A percentile compares a stretch with the other conserved stretches of the same genome.
These are phyloP conservation scores for Fragaria ananassa DNA, from an alignment of 306 rosid species.

Conservation along the genomic window DNA sequence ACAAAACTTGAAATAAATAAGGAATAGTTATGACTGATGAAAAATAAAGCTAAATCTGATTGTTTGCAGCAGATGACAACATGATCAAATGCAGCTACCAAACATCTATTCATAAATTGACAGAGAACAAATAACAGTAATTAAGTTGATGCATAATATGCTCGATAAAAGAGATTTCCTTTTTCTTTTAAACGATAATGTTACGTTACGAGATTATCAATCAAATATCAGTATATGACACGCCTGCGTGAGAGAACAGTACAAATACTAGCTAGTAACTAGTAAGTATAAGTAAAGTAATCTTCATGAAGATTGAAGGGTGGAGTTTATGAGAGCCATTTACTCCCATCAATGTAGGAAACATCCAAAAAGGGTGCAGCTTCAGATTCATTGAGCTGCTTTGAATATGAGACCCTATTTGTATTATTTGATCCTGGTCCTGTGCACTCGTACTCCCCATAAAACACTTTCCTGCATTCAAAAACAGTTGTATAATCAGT, in stretches of 20 bases:
- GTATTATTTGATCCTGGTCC: constrained; percentile 60
- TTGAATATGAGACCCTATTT: constrained; percentile 52
- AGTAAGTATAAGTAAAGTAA: not conserved
- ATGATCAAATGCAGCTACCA: not conserved
- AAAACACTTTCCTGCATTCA: constrained; percentile 52
- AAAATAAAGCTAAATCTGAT: not conserved
- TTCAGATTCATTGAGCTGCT: constrained; percentile 56
- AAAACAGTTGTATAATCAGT: not conserved
- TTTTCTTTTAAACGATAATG: not conserved
- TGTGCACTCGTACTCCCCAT: constrained; percentile 58
- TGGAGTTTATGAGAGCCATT: constrained; percentile 45
- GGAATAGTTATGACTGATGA: not conserved
- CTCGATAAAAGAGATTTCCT: not conserved
- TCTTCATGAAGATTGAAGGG: constrained; percentile 2
- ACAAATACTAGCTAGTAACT: not conserved
- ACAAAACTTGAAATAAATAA: not conserved
- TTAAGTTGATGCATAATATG: not conserved
- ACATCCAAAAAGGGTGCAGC: constrained; percentile 44
- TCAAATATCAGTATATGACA: not conserved
- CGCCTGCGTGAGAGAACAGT: not conserved
- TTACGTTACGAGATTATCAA: not conserved
- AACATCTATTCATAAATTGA: not conserved
- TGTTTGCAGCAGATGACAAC: not conserved
- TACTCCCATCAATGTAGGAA: constrained; percentile 53
- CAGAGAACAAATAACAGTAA: not conserved